Conservation (phyloP, 1,139 yeast species). For the Diutina catenulata region DNA sequence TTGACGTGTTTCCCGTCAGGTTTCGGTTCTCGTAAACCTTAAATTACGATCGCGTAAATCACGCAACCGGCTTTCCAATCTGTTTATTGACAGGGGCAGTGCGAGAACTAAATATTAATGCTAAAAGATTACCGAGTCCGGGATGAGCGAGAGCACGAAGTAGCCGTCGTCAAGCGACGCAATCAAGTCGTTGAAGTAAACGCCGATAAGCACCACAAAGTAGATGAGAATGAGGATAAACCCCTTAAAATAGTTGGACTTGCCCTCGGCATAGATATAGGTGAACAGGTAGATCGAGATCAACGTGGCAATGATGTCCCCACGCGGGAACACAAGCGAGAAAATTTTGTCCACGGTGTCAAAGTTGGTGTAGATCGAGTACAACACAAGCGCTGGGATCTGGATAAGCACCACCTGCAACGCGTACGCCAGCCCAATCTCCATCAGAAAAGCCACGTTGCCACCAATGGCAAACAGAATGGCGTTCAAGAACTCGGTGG, state of each 20-base stretch:
- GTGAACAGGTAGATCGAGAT: slow-evolving; percentile 84
- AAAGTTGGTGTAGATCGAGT: slow-evolving; percentile 41
- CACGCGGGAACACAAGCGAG: slow-evolving; percentile 81
- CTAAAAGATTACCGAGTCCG: background rate
- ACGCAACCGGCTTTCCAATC: too few species aligned
- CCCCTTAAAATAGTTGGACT: slow-evolving; percentile 92
- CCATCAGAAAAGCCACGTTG: slow-evolving; percentile 92
- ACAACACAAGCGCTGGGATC: slow-evolving; percentile 81
- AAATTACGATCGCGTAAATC: too few species aligned
- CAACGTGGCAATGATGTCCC: slow-evolving; percentile 87
- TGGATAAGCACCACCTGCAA: slow-evolving; percentile 92
- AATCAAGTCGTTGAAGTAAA: slow-evolving; percentile 49
- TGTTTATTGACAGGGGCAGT: too few species aligned
- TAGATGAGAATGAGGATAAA: slow-evolving; percentile 76
- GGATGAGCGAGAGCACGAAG: background rate
- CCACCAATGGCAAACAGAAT: slow-evolving; percentile 95
- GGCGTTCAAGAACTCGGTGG: slow-evolving; percentile 94
- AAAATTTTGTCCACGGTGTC: slow-evolving; percentile 42
- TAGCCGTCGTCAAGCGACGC: slow-evolving; percentile 24
- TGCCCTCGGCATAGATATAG: slow-evolving; percentile 93
- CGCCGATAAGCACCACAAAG: slow-evolving; percentile 67
- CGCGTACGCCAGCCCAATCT: slow-evolving; percentile 95
- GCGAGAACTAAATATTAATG: too few species aligned
- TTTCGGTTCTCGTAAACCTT: too few species aligned
- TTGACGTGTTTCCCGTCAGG: too few species aligned